These are phyloP conservation scores for Kentomonas sorsogonicus DNA, from an alignment of 208 protist species.

Conservation along the genomic window DNA sequence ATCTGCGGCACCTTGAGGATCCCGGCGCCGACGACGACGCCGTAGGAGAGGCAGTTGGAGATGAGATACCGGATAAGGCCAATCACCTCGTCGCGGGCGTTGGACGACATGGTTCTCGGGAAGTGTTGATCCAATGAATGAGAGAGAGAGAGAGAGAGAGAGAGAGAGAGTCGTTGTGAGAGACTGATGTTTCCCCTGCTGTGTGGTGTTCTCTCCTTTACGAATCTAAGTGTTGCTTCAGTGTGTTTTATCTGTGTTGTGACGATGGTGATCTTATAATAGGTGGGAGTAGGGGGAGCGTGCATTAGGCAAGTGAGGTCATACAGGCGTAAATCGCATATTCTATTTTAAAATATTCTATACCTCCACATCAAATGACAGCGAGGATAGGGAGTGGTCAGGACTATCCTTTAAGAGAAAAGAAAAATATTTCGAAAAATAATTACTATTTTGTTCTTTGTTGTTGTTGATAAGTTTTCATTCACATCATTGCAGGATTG, in stretches of 20 bases:
- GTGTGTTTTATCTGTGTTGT: too few species aligned
- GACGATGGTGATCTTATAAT: too few species aligned
- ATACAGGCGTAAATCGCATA: too few species aligned
- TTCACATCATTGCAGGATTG: background rate
- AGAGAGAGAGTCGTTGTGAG: background rate
- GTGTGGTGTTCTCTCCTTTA: too few species aligned
- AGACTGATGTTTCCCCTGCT: background rate
- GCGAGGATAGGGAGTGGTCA: background rate
- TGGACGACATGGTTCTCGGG: background rate
- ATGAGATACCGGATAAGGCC: slow-evolving; percentile 45
- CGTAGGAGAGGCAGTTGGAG: slow-evolving; percentile 67
- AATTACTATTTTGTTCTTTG: background rate
- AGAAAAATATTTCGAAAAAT: background rate
- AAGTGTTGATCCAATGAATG: background rate
- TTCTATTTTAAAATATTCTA: too few species aligned
- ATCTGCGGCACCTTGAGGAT: slow-evolving; percentile 88
- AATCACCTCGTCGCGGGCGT: slow-evolving; percentile 10
- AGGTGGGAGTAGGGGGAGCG: too few species aligned
- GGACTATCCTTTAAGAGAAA: background rate
- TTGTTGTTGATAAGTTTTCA: slow-evolving; percentile 7
- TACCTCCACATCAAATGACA: too few species aligned
- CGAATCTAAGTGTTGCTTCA: too few species aligned
- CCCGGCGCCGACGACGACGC: slow-evolving; percentile 68
- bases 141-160: background rate
- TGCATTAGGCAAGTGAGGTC: too few species aligned